phyloP scores from a whole-genome alignment of 2,329 filamentous ascomycete genomes.

The Elsinoe fawcettii region DNA sequence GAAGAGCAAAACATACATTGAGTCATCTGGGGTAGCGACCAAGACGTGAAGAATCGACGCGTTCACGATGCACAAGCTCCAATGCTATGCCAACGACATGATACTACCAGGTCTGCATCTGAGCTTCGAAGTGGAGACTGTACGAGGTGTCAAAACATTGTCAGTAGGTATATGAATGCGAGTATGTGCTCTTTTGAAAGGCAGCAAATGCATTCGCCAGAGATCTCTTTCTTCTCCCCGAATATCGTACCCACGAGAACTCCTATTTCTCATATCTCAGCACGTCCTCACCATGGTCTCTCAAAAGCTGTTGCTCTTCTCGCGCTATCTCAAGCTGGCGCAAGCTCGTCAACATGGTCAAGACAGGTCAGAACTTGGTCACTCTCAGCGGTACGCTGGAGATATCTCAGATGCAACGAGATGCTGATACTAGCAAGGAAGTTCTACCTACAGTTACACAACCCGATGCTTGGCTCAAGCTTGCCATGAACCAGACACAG shows the following conservation, averaged over 20 bases:
- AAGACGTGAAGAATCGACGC: neutral
- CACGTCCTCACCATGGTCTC: neutral
- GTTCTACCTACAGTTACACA: neutral
- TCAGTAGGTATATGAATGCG: neutral
- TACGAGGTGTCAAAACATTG: neutral
- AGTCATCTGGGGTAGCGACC: neutral
- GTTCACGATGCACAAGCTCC: neutral
- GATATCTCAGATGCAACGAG: neutral
- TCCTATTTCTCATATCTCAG: neutral
- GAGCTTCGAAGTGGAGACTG: neutral
- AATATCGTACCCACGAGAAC: neutral
- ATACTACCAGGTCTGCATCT: conserved; percentile 1
- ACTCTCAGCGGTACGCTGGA: neutral
- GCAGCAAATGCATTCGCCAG: neutral
- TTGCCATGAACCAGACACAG: neutral
- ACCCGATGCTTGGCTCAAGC: neutral
- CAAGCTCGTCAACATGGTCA: conserved; percentile 7
- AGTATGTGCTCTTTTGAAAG: neutral
- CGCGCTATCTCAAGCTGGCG: conserved; percentile 1
- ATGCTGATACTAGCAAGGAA: neutral
- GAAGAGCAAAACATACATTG: neutral
- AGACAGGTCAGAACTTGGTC: conserved; percentile 2
- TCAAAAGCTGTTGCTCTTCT: conserved; percentile 7
- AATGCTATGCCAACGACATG: neutral
- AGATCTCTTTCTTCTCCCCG: neutral